Evolutionary conservation across 495 filamentous ascomycete genomes (phyloP).

Genomic region (Elaphomyces granulatus): DNA sequence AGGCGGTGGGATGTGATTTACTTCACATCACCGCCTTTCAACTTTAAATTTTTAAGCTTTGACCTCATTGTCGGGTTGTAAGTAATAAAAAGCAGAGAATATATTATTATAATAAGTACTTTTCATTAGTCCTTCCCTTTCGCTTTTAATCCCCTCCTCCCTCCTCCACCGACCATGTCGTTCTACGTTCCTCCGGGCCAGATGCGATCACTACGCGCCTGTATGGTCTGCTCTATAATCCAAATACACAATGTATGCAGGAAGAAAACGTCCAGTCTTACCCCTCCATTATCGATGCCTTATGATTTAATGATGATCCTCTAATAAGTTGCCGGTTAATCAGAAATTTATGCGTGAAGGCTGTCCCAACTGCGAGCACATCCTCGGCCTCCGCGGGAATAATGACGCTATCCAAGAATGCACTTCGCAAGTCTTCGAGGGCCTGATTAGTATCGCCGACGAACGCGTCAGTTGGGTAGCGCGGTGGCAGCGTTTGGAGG

Average conservation of each 20-base stretch:
- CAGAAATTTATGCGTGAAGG: slow-evolving; percentile 72
- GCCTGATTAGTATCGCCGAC: slow-evolving; percentile 66
- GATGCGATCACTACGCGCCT: slow-evolving; percentile 74
- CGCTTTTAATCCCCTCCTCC: no score
- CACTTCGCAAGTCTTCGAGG: slow-evolving; percentile 91
- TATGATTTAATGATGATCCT: neutral
- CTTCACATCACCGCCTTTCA: no score
- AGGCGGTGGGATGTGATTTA: no score
- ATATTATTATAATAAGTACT: no score
- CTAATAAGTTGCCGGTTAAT: no score
- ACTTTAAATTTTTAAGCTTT: no score
- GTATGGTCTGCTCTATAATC: slow-evolving; percentile 95
- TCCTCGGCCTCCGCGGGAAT: slow-evolving; percentile 67
- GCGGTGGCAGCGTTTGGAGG: slow-evolving; percentile 83
- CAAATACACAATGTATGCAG: slow-evolving; percentile 54
- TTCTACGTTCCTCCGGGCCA: slow-evolving; percentile 51
- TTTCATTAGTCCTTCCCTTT: no score
- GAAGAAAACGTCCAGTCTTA: no score
- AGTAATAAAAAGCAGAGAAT: no score
- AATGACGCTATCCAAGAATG: slow-evolving; percentile 74
- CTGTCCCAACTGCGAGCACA: slow-evolving; percentile 91
- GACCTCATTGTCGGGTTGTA: no score
- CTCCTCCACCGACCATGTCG: no score
- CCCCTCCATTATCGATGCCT: neutral
- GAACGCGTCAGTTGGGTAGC: slow-evolving; percentile 77